Conservation (phyloP, 2,329 filamentous ascomycete genomes). For the Aspergillus ustus region DNA sequence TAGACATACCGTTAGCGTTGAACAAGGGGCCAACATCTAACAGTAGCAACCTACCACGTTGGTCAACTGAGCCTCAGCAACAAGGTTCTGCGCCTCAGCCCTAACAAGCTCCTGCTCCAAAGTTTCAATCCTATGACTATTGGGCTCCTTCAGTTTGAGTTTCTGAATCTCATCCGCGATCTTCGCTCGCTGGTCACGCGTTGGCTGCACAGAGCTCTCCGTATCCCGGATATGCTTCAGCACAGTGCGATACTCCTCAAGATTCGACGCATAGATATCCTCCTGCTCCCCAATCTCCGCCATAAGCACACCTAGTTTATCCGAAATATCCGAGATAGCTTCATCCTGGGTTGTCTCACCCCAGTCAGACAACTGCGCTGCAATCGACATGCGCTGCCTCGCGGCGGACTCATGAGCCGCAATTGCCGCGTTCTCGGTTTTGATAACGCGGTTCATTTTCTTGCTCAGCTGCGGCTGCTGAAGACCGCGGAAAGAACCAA, state of each 20-base stretch:
- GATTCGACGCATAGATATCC: slow-evolving; percentile 79
- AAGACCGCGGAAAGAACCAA: slow-evolving; percentile 82
- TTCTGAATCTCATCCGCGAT: slow-evolving; percentile 90
- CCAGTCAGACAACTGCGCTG: slow-evolving; percentile 93
- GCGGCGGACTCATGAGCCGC: slow-evolving; percentile 81
- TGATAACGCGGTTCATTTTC: slow-evolving; percentile 89
- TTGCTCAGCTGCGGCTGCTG: slow-evolving; percentile 87
- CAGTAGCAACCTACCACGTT: slow-evolving; percentile 72
- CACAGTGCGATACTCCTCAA: slow-evolving; percentile 81
- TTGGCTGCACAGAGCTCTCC: slow-evolving; percentile 92
- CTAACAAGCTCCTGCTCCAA: slow-evolving; percentile 96
- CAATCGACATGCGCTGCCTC: slow-evolving; percentile 82
- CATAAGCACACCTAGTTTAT: slow-evolving; percentile 92
- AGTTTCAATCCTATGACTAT: slow-evolving; percentile 77
- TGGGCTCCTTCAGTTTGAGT: slow-evolving; percentile 89
- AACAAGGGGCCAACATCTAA: neutral
- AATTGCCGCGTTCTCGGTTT: slow-evolving; percentile 89
- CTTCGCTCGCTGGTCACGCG: slow-evolving; percentile 83
- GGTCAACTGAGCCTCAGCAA: slow-evolving; percentile 93
- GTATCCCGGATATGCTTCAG: slow-evolving; percentile 95
- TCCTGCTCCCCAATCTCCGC: slow-evolving; percentile 95
- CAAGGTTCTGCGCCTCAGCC: slow-evolving; percentile 92
- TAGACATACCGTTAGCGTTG: neutral
- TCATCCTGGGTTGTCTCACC: slow-evolving; percentile 90
- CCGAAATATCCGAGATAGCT: slow-evolving; percentile 83